Base-by-base conservation (phyloP, 257 asterid genomes). In the Cynanchum wilfordii region DNA sequence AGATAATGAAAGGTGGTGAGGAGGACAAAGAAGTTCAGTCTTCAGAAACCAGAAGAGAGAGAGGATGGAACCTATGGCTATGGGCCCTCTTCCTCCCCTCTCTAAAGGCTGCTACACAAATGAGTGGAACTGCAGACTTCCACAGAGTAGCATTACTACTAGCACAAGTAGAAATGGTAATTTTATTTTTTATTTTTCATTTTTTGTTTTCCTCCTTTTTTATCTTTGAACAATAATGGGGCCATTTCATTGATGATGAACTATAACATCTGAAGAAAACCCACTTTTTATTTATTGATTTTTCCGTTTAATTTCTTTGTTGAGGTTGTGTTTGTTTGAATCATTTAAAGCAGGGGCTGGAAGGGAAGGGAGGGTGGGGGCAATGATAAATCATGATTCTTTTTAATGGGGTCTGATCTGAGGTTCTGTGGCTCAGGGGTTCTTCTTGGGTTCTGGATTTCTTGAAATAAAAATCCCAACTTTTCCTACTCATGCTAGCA, bases 71-170 rank as follows among this genome's bases (percentile, higher is more conserved):
- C 71, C 71, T n/a, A 78, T 76, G 89, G 90, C 84, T 0, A 33
- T 33, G 38, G 38, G 38, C 38, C 38, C 38, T 33, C 38, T 33
- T 33, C 38, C 4, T 33, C 38, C 86, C 93, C 93, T 68, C 59
- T 58, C 60, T 58, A 84, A 91, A 91, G 86, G 92, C 95, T 89
- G 96, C 91, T 80, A 78, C 62, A 79, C 87, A 88, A 88, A 91
- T 89, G 88, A 91, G 96, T 89, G 90, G 90, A 83, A 79, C 88
- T 84, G 89, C 90, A 79, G 69, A 64, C 79, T 82, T 77, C 70
- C 80, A 86, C 77, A 78, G 83, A 68, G 82, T 64, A 79, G 73
- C 71, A 62, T 73, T n/a, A 72, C 13, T 47, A 47, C 17, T 47
- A 10, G 52, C 17, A 47, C 17, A 47, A 47, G 52, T 17, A 59